Base-by-base conservation (phyloP, 129 eudicot species). In the Flaveria brownii region DNA sequence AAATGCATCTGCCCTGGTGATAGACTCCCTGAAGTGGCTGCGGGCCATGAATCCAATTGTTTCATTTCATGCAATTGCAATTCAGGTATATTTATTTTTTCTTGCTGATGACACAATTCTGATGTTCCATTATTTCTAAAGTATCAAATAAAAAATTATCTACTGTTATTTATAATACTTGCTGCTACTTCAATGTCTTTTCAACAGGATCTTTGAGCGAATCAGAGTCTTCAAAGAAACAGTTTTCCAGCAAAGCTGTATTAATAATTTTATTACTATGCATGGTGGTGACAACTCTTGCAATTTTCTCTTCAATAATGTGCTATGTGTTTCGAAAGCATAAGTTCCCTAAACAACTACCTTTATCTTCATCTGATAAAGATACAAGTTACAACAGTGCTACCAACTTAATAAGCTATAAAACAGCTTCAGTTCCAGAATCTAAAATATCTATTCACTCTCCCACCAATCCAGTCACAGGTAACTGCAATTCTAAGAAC, bases 31-130 rank as follows among this genome's bases (percentile, higher is more conserved):
- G 65, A 66, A 83, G 79, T 88, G 70, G 88, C 74, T 17, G 52
- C 85, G 50, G 72, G 54, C 68, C 82, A 60, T 51, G 88, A 81
- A 23, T 67, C 73, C 30, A 73, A 62, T 73, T 94, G 98, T 84
- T 94, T 94, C 65, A 77, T 77, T 13, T 81, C 89, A 69, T 94
- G 98, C 82, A 83, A 87, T 68, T 94, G 98, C 89, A 82, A 84
- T 54, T 85, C 93, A 22, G 98, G 97, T 93, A 93, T 50, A 76
- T 57, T 33, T 54, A 33, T 23, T 56, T 11, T 15, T 42, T 28
- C n/a, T 45, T 42, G 5, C 17, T 7, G 2, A 28, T 68, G 25
- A 30, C 70, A 56, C 7, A 74, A 25, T 72, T 14, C 14, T 68
- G 55, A 30, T 7, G 33, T 50, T 63, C 26, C 56, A 62, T 71